Evolutionary conservation across 1,284 basidiomycete genomes (phyloP), one percentile per base, ranked within the genome.

Genomic region (Somion occarium): DNA sequence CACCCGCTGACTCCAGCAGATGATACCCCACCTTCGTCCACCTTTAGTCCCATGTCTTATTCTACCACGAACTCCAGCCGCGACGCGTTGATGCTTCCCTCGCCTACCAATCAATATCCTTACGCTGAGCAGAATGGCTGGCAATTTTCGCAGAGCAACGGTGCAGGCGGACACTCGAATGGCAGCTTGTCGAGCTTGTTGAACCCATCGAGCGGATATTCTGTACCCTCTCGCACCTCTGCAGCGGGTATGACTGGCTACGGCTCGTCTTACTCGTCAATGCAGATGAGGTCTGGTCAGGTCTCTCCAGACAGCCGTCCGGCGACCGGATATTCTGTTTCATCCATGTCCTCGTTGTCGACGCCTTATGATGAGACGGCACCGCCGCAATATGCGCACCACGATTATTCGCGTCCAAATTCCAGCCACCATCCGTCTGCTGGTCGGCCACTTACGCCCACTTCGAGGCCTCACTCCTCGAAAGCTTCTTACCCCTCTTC

Each of bases 281-380:
- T 86, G 66, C 81, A 82, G 30, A 76, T 86, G 72, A 76, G 80
- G 46, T 55, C 62, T 59, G 70, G 71, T 43, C 83, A 85, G 56
- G 65, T 88, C 53, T 91, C 88, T 1, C 88, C 89, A 2, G 88
- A 91, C 63, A 87, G 85, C 65, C 80, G 88, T 46, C 88, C 88
- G 2, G 85, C 83, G 1, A 90, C 88, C 0, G 87, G 88, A 12
- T 91, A 91, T 65, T 89, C 87, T 24, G 86, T 88, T 50, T 83
- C 85, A 1, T 88, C 86, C 13, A 83, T 87, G 59, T 83, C 82
- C 0, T 87, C 85, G 13, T 63, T 88, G 56, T 75, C 82, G 22
- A 63, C 64, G 38, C 61, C 62, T 1, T 89, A 88, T 64, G 83
- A 84, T 46, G 85, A 89, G 50, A 70, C 71, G 1, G 67, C 66